These are phyloP conservation scores for Candolleomyces efflorescens DNA, from an alignment of 768 basidiomycete genomes.

Conservation along the genomic window DNA sequence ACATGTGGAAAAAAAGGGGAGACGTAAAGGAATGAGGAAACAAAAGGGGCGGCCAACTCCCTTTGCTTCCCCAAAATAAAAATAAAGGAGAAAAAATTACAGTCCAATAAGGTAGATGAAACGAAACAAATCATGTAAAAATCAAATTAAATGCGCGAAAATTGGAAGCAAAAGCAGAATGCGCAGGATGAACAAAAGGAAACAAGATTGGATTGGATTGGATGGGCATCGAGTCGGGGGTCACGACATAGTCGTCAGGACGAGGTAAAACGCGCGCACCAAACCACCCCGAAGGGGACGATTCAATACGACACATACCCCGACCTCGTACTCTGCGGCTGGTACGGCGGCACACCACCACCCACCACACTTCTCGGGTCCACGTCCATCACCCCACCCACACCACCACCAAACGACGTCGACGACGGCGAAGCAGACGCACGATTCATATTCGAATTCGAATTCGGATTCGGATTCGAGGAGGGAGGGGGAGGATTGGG, in stretches of 20 bases:
- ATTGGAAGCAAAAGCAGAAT: neutral
- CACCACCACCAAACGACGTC: neutral
- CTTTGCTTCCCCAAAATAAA: neutral
- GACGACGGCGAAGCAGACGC: neutral
- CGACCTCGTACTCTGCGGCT: neutral
- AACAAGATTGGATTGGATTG: neutral
- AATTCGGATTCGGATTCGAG: no score
- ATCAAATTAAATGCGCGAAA: neutral
- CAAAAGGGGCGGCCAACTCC: constrained; percentile 4
- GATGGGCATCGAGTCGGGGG: no score
- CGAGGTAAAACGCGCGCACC: neutral
- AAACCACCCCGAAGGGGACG: neutral
- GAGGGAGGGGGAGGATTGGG: neutral
- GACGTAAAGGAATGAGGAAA: neutral
- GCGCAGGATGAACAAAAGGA: neutral
- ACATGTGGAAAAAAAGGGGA: neutral
- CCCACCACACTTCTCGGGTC: neutral
- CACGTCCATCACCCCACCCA: neutral
- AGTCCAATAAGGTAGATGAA: neutral
- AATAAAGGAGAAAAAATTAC: neutral
- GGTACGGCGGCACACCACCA: neutral
- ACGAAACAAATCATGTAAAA: neutral
- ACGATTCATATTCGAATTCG: no score
- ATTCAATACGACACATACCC: constrained; percentile 1
- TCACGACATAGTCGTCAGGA: neutral